phyloP scores from a whole-genome alignment of 768 basidiomycete genomes.

The Holtermanniella nyarrowii region DNA sequence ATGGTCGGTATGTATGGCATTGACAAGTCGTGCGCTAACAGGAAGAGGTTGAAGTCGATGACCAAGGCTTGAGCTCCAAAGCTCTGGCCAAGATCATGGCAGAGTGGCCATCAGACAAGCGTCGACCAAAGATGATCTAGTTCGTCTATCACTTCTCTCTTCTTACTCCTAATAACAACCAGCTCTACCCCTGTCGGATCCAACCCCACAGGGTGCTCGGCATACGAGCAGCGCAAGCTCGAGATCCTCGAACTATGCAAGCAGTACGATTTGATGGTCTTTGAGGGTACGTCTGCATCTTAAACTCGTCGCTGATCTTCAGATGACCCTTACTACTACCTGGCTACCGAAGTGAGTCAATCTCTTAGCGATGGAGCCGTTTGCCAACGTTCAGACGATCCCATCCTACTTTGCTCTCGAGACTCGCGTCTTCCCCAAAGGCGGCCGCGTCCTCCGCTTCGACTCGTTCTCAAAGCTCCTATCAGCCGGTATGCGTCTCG shows the following conservation, averaged over 20 bases:
- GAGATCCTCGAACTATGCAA: conserved; percentile 58
- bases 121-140: conserved; percentile 68
- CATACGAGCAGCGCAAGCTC: conserved; percentile 57
- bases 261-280: conserved; percentile 65
- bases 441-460: conserved; percentile 74
- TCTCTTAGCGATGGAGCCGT: no score
- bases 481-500: conserved; percentile 43
- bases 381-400: no score
- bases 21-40: neutral
- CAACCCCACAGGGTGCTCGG: conserved; percentile 76
- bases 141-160: conserved; percentile 47
- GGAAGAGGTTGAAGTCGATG: conserved; percentile 67
- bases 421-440: conserved; percentile 50
- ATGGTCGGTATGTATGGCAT: conserved; percentile 33
- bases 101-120: conserved; percentile 62
- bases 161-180: neutral
- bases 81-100: conserved; percentile 57
- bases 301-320: conserved; percentile 8
- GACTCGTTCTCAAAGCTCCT: conserved; percentile 79
- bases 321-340: conserved; percentile 57
- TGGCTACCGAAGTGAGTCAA: no score
- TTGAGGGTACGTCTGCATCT: conserved; percentile 66
- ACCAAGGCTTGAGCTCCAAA: conserved; percentile 54
- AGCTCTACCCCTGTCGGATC: conserved; percentile 51
- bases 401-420: conserved; percentile 79